These are phyloP conservation scores for Boeremia lycopersici DNA, from an alignment of 2,329 filamentous ascomycete species.

Conservation along the genomic window DNA sequence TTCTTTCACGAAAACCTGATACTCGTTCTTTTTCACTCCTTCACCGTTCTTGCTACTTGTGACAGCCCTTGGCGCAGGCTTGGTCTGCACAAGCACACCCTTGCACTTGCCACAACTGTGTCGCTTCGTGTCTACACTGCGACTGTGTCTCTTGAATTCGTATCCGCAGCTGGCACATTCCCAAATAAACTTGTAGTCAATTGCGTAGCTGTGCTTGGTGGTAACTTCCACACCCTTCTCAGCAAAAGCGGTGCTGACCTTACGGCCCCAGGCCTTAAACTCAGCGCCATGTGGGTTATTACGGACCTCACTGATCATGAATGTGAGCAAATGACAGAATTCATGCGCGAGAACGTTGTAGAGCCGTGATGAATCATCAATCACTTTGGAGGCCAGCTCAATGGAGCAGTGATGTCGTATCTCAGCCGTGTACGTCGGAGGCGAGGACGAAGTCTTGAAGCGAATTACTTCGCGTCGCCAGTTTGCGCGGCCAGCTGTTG, in stretches of 20 bases:
- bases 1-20: slow-evolving; percentile 67
- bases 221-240: slow-evolving; percentile 75
- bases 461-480: slow-evolving; percentile 55
- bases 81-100: slow-evolving; percentile 71
- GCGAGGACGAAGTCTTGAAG: slow-evolving; percentile 32
- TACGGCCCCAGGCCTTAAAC: slow-evolving; percentile 73
- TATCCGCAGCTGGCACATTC: slow-evolving; percentile 70
- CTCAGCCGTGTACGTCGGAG: slow-evolving; percentile 33
- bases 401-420: slow-evolving; percentile 72
- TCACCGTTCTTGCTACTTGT: slow-evolving; percentile 11
- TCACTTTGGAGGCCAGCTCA: slow-evolving; percentile 87
- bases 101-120: slow-evolving; percentile 82
- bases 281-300: slow-evolving; percentile 81
- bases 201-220: slow-evolving; percentile 87
- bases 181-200: slow-evolving; percentile 94
- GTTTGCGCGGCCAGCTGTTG: slow-evolving; percentile 70
- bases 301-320: slow-evolving; percentile 79
- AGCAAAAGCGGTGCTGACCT: slow-evolving; percentile 64
- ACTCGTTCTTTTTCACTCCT: slow-evolving; percentile 48
- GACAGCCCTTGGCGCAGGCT: slow-evolving; percentile 69
- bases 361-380: slow-evolving; percentile 74
- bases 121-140: slow-evolving; percentile 75
- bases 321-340: slow-evolving; percentile 92
- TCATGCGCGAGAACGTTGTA: slow-evolving; percentile 95
- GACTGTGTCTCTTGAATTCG: slow-evolving; percentile 83